Evolutionary conservation across 768 basidiomycete species (phyloP).

Genomic region (Suillus hirtellus): DNA sequence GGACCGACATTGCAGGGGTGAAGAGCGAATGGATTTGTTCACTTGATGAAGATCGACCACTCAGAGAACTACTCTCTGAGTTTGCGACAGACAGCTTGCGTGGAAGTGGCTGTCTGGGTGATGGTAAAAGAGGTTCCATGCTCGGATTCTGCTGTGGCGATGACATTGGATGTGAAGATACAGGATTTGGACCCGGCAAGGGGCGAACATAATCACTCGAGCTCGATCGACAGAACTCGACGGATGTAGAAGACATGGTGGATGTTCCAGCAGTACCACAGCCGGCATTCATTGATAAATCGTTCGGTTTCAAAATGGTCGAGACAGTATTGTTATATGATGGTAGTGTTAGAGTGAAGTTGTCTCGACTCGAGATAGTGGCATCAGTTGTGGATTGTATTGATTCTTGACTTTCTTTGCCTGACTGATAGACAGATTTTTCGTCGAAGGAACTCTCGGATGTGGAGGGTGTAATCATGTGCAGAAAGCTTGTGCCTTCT

Average conservation of each 20-base stretch:
- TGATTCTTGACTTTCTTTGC: conserved; percentile 19
- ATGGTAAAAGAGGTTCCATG: conserved; percentile 15
- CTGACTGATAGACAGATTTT: conserved; percentile 30
- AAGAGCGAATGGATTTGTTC: conserved; percentile 17
- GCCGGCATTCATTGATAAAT: background rate
- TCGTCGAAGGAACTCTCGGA: conserved; percentile 17
- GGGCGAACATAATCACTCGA: conserved; percentile 4
- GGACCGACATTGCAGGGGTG: conserved; percentile 22
- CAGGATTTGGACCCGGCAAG: conserved; percentile 16
- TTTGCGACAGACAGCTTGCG: conserved; percentile 25
- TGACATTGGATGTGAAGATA: conserved; percentile 19
- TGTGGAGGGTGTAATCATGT: conserved; percentile 28
- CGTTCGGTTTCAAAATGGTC: conserved; percentile 18
- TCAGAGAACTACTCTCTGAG: conserved; percentile 25
- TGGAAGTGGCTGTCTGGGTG: conserved; percentile 18
- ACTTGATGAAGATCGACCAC: conserved; percentile 15
- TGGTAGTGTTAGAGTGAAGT: conserved; percentile 19
- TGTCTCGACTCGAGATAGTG: conserved; percentile 9
- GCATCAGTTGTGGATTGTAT: conserved; percentile 11
- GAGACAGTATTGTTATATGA: conserved; percentile 29
- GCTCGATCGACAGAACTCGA: conserved; percentile 14
- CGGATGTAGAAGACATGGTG: conserved; percentile 10
- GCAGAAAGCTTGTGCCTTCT: conserved; percentile 34
- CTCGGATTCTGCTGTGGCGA: conserved; percentile 15
- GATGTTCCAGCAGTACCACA: conserved; percentile 12